Conservation (phyloP, 2,329 filamentous ascomycete species). For the Byssothecium circinans region DNA sequence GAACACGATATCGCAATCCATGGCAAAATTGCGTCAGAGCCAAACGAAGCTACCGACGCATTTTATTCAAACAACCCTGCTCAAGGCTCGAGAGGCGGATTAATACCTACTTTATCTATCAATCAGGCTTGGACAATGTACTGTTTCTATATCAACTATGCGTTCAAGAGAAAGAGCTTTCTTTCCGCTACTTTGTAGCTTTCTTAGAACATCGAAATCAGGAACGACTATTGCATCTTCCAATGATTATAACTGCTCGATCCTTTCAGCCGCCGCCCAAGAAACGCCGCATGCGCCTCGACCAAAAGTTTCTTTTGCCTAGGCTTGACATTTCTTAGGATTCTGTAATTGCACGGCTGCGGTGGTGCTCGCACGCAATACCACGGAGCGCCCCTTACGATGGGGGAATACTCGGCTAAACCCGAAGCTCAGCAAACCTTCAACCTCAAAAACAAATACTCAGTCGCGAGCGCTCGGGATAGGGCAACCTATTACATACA, state of each 20-base stretch:
- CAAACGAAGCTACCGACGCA: conserved; percentile 2
- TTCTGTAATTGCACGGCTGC: neutral
- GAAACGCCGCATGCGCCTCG: conserved; percentile 20
- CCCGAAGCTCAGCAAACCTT: conserved; percentile 1
- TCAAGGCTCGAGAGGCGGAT: too few species aligned
- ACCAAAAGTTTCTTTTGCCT: conserved; percentile 3
- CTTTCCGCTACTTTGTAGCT: conserved; percentile 3
- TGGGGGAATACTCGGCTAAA: neutral
- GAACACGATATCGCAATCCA: conserved; percentile 21
- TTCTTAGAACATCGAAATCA: neutral
- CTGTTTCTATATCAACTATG: neutral
- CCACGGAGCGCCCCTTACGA: conserved; percentile 10
- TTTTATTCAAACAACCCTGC: neutral
- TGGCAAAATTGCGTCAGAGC: conserved; percentile 22
- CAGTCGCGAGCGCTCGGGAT: neutral
- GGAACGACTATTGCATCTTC: conserved; percentile 5
- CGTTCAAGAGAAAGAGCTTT: neutral
- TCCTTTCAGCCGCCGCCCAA: conserved; percentile 13
- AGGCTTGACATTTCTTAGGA: neutral
- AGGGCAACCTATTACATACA: conserved; percentile 9
- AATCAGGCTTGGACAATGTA: neutral
- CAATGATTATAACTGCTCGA: conserved; percentile 10
- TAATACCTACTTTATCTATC: neutral
- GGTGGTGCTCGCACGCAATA: conserved; percentile 10
- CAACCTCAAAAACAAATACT: conserved; percentile 9